These are phyloP conservation scores for Tetragonia tetragonoides DNA, from an alignment of 148 eudicot species.

Conservation along the genomic window DNA sequence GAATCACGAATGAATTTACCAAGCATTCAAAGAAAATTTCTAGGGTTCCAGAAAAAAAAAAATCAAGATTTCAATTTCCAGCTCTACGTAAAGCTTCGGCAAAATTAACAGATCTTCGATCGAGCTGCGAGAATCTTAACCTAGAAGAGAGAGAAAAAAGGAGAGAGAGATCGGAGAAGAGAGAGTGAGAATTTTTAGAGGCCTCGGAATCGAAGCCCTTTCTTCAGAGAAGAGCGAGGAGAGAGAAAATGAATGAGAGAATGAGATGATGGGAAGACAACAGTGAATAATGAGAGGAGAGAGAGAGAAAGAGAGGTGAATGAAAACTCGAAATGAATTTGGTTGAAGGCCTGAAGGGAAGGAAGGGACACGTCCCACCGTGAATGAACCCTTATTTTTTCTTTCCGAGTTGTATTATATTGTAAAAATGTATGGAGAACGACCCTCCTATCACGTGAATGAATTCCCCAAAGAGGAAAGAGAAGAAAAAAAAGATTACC, in stretches of 20 bases:
- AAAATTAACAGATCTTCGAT: slow-evolving; percentile 28
- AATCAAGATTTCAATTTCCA: neutral
- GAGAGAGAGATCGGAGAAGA: slow-evolving; percentile 1
- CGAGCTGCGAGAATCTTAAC: slow-evolving; percentile 9
- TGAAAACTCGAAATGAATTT: neutral
- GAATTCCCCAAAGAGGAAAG: too few relatives aligned
- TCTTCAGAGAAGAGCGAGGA: neutral
- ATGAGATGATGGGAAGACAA: slow-evolving; percentile 13
- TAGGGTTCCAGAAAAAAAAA: neutral
- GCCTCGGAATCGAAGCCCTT: slow-evolving; percentile 18
- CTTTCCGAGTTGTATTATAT: too few relatives aligned
- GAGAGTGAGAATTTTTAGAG: neutral
- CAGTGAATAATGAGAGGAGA: neutral
- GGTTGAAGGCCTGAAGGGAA: neutral
- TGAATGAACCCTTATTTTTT: neutral
- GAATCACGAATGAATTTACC: slow-evolving; percentile 3
- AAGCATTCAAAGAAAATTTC: neutral
- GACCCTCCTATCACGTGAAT: too few relatives aligned
- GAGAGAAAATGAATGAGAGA: slow-evolving; percentile 1
- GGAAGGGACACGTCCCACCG: slow-evolving; percentile 1
- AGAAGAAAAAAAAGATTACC: too few relatives aligned
- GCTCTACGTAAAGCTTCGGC: neutral
- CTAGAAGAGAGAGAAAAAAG: neutral
- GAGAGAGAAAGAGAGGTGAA: neutral
- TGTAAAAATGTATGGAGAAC: neutral